A percentile compares a stretch with the other conserved stretches of the same genome.
These are phyloP conservation scores for Stenogyne calaminthoides DNA, from an alignment of 305 asterid genomes.

Conservation along the genomic window DNA sequence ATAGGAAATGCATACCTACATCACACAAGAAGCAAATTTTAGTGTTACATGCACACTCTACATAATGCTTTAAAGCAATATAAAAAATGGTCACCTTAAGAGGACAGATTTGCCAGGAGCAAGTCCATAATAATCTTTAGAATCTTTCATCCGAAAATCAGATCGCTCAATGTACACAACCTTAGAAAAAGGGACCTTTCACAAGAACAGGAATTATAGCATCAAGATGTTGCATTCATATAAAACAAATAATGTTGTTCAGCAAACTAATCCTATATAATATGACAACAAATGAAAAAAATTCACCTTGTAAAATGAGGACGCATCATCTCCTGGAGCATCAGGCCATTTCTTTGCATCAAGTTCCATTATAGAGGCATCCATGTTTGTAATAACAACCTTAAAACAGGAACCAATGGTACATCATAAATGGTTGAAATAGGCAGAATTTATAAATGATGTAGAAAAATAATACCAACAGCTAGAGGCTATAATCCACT, in stretches of 20 bases:
- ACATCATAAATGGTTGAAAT: neutral
- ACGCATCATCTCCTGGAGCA: constrained; percentile 64
- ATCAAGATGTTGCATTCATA: no score
- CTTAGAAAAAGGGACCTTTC: constrained; percentile 83
- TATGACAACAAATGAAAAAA: constrained; percentile 6
- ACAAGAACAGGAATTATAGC: no score
- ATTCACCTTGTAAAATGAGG: constrained; percentile 83
- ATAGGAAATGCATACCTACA: constrained; percentile 92
- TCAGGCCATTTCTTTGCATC: constrained; percentile 99
- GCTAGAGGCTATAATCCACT: no score
- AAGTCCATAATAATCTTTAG: constrained; percentile 95
- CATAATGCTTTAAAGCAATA: no score
- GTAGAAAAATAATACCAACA: no score
- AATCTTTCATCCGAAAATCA: constrained; percentile 86
- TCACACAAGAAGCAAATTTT: constrained; percentile 10
- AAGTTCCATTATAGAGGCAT: constrained; percentile 59
- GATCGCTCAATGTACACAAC: constrained; percentile 81
- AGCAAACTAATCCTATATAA: neutral
- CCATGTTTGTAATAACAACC: constrained; percentile 90
- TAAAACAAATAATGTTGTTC: no score
- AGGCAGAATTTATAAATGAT: no score
- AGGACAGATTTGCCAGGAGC: constrained; percentile 96
- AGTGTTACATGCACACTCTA: neutral
- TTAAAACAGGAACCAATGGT: constrained; percentile 25
- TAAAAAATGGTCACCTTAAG: constrained; percentile 53